Percentiles rank a stretch among this genome's conserved stretches.
Evolutionary conservation across 2,329 filamentous ascomycete genomes (phyloP).

Genomic region (Fusarium foetens): DNA sequence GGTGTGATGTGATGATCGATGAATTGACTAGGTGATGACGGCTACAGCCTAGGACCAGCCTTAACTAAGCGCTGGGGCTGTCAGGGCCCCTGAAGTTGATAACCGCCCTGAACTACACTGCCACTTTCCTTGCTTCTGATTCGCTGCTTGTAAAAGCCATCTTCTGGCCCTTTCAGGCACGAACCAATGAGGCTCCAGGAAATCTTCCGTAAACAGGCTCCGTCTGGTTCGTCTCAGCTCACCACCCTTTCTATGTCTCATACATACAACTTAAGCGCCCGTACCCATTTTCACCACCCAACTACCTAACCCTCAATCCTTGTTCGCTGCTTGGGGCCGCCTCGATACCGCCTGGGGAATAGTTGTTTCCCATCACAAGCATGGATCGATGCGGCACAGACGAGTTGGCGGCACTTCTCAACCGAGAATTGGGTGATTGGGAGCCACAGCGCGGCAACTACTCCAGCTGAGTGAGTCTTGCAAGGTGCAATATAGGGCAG

Average conservation of each 20-base stretch:
- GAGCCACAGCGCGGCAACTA: constrained; percentile 13
- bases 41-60: neutral
- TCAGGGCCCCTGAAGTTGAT: constrained; percentile 7
- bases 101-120: constrained; percentile 7
- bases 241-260: constrained; percentile 9
- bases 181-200: neutral
- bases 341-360: neutral
- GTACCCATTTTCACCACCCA: constrained; percentile 2
- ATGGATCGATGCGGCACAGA: constrained; percentile 9
- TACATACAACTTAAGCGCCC: constrained; percentile 30
- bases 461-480: constrained; percentile 22
- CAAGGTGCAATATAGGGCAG: constrained; percentile 1
- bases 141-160: neutral
- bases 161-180: constrained; percentile 11
- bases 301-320: neutral
- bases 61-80: constrained; percentile 20
- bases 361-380: constrained; percentile 2
- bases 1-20: neutral
- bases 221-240: neutral
- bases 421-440: constrained; percentile 21
- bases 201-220: constrained; percentile 16
- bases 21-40: neutral
- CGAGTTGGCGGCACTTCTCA: constrained; percentile 23
- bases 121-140: constrained; percentile 6
- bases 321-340: constrained; percentile 15